A percentile compares a stretch with the other conserved stretches of the same genome.
Conservation (phyloP, 345 rosid genomes). For the Corymbia maculata region DNA sequence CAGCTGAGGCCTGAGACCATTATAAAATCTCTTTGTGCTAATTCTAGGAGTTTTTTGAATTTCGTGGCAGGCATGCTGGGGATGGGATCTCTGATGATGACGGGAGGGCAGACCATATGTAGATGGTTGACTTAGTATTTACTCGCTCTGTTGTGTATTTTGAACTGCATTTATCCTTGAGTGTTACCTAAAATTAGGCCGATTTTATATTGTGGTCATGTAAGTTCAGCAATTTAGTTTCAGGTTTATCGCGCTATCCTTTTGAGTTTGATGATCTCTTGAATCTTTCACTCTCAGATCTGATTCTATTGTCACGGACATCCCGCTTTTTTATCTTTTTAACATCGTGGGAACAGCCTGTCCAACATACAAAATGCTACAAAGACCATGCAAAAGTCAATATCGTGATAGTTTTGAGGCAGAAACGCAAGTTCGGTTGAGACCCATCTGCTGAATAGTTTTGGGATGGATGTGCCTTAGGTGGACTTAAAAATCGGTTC, state of each 20-base stretch:
- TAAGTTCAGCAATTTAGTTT: background rate
- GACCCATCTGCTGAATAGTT: background rate
- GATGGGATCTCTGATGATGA: conserved; percentile 62
- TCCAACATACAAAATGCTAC: background rate
- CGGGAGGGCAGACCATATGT: conserved; percentile 37
- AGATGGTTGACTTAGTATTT: conserved; percentile 3
- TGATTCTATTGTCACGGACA: background rate
- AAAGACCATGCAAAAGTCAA: background rate
- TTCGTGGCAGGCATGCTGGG: conserved; percentile 65
- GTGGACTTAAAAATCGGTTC: background rate
- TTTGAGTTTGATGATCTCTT: background rate
- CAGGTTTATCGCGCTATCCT: background rate
- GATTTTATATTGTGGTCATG: background rate
- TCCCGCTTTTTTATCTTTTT: background rate
- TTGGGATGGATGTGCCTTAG: background rate
- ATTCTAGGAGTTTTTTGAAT: background rate
- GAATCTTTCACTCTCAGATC: background rate
- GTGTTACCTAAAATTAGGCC: background rate
- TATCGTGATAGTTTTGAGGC: background rate
- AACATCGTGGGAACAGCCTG: background rate
- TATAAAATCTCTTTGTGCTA: background rate
- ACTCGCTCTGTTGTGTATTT: background rate
- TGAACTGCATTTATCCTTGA: background rate
- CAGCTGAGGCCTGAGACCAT: background rate
- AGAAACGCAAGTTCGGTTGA: background rate